Conservation (phyloP, 805 yeast genomes). For the Wickerhamiella vanderwaltii region DNA sequence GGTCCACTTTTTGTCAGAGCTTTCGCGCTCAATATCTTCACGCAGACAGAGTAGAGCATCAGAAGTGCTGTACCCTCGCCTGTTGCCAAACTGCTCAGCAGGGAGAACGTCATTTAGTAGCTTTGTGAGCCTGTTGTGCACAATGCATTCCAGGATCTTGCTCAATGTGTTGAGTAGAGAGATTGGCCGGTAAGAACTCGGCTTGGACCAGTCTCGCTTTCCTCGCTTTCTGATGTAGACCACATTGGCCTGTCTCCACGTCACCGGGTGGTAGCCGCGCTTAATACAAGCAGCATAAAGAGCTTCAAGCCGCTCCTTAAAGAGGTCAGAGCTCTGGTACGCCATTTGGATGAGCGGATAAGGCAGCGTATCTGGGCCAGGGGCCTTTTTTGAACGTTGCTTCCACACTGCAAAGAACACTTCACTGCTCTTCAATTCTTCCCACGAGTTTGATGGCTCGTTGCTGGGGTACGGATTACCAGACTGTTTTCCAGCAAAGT, state of each 20-base stretch:
- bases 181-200: background rate
- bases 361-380: background rate
- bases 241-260: background rate
- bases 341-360: background rate
- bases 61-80: slow-evolving; percentile 1
- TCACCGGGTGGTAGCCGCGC: background rate
- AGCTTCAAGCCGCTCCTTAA: background rate
- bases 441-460: no score
- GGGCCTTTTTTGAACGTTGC: background rate
- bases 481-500: no score
- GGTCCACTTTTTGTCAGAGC: background rate
- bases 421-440: no score
- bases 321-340: background rate
- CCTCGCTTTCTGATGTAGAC: background rate
- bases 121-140: background rate
- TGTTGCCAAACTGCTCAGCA: background rate
- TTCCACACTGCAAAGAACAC: no score
- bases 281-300: background rate
- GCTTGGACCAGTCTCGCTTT: background rate
- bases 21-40: background rate
- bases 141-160: background rate
- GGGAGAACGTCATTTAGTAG: background rate
- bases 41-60: background rate
- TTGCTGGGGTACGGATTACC: no score
- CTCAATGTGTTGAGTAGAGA: background rate